phyloP scores from a whole-genome alignment of 768 basidiomycete genomes.

The Guyanaporus albipodus region DNA sequence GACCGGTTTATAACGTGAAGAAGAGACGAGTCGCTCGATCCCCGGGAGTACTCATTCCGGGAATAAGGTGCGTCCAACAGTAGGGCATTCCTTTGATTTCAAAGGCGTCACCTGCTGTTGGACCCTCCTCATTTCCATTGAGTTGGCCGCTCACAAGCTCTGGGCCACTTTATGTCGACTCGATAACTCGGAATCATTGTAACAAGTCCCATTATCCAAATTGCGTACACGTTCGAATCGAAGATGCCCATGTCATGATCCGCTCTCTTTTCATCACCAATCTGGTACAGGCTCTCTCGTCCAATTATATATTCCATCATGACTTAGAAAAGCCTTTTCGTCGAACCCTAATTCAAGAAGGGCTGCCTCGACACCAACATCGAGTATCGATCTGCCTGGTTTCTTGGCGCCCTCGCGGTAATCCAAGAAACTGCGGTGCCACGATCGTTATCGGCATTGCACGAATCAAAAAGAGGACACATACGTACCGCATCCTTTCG shows the following conservation, averaged over 20 bases:
- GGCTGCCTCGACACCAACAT: constrained; percentile 13
- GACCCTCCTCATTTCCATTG: constrained; percentile 14
- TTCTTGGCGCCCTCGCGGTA: constrained; percentile 32
- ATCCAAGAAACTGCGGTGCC: constrained; percentile 27
- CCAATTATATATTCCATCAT: constrained; percentile 9
- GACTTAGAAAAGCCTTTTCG: constrained; percentile 9
- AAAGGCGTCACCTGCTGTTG: constrained; percentile 14
- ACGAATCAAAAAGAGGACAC: background rate
- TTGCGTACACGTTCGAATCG: too few relatives aligned
- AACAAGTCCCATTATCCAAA: background rate
- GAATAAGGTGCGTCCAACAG: constrained; percentile 25
- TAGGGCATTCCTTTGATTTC: constrained; percentile 9
- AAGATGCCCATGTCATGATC: background rate
- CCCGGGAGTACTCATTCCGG: background rate
- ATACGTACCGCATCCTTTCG: constrained; percentile 33
- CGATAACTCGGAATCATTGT: background rate
- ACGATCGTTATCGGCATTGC: background rate
- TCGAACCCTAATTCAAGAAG: constrained; percentile 16
- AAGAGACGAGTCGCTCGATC: background rate
- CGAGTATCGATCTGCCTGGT: constrained; percentile 10
- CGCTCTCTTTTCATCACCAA: constrained; percentile 5
- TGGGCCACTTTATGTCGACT: background rate
- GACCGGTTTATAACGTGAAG: too few relatives aligned
- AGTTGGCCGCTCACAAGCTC: background rate
- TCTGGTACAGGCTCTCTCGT: constrained; percentile 3